Conservation (phyloP, 2,329 filamentous ascomycete genomes). For the Mariannaea sp. region DNA sequence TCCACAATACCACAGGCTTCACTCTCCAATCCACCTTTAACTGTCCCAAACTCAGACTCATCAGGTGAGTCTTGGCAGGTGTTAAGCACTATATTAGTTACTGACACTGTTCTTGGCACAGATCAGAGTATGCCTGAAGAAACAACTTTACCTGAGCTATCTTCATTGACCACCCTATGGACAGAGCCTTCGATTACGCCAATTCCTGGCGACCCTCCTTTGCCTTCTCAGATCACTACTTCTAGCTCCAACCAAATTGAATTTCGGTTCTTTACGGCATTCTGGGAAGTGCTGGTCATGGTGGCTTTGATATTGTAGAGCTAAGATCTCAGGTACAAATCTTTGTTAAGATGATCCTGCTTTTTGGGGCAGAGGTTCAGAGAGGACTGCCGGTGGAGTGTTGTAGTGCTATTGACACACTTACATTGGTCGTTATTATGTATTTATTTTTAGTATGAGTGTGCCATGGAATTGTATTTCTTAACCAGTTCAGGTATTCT, state of each 20-base stretch:
- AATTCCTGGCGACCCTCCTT: constrained; percentile 26
- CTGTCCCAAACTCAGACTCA: not conserved
- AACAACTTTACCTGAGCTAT: not conserved
- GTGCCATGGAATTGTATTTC: not conserved
- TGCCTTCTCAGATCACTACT: constrained; percentile 36
- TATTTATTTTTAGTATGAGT: not conserved
- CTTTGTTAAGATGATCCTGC: not conserved
- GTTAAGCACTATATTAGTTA: not conserved
- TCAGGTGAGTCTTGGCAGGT: not conserved
- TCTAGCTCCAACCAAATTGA: constrained; percentile 35
- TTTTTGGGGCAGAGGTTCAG: not conserved
- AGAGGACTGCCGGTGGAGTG: not conserved
- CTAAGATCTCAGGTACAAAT: not conserved
- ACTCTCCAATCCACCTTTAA: not conserved
- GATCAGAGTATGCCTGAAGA: not conserved
- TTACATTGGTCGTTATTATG: not conserved
- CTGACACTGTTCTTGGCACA: not conserved
- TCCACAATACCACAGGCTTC: not conserved
- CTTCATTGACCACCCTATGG: not conserved
- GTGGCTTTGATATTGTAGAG: constrained; percentile 27
- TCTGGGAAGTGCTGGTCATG: constrained; percentile 35
- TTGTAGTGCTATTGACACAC: not conserved
- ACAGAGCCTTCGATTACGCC: constrained; percentile 28
- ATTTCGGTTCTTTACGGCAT: constrained; percentile 27
- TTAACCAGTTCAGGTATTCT: not conserved